These are phyloP conservation scores for Rubus parviflorus DNA, from an alignment of 306 rosid genomes.

Conservation along the genomic window DNA sequence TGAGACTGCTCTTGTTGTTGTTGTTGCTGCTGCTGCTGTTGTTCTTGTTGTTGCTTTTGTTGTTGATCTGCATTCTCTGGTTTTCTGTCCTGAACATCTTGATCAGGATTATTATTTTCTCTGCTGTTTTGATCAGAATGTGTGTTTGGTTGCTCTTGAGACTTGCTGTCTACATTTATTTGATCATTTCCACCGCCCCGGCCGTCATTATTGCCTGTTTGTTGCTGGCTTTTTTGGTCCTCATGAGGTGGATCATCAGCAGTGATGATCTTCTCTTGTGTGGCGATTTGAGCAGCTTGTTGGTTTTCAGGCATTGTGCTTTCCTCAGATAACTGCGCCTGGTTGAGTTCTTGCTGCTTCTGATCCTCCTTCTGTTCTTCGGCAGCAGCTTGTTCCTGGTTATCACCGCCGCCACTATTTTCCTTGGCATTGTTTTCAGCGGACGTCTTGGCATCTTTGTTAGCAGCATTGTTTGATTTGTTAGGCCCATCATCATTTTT, in stretches of 20 bases:
- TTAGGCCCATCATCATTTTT: conserved; percentile 43
- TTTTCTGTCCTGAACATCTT: not conserved
- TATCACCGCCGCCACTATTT: not conserved
- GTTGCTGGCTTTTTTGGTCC: not conserved
- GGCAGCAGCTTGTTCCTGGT: not conserved
- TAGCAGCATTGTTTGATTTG: not conserved
- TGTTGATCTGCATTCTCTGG: conserved; percentile 20
- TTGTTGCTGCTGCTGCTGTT: not conserved
- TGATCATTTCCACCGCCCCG: not conserved
- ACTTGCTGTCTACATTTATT: not conserved
- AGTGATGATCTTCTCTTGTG: not conserved
- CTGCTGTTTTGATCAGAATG: not conserved
- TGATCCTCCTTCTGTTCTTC: conserved; percentile 5
- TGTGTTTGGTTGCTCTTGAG: not conserved
- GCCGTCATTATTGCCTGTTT: not conserved
- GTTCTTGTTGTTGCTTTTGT: not conserved
- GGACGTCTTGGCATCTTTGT: not conserved
- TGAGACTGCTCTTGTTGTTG: not conserved
- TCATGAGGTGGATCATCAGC: conserved; percentile 4
- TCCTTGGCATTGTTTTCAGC: not conserved
- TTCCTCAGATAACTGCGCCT: conserved; percentile 51
- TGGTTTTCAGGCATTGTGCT: conserved; percentile 39
- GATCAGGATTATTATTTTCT: not conserved
- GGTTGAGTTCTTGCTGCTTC: conserved; percentile 12
- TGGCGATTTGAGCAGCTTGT: not conserved